Base-by-base conservation (phyloP, 1,139 yeast species). In the Nakaseomyces glabratus region DNA sequence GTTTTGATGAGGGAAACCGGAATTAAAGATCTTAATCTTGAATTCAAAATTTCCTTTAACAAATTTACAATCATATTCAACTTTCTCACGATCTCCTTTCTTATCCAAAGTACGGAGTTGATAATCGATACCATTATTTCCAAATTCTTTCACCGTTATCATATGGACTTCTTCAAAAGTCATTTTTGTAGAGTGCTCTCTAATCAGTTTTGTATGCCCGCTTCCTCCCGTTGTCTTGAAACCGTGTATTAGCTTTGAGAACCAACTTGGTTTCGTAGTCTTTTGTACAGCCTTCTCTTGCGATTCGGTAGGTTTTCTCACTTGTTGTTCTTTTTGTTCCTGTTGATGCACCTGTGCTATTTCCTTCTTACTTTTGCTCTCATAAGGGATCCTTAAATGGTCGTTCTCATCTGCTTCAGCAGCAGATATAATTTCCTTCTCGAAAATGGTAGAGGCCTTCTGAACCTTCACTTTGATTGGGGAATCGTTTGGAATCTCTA, bases 121-220 rank as follows among this genome's bases (percentile, higher is more conserved):
- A 35, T 50, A 52, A 21, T 46, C 53, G 21, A 55, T 44, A n/a
- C 46, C 48, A 24, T 46, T 41, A 22, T 45, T 45, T 10, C 46
- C 46, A 36, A 55, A 49, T 28, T 50, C 50, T 24, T 44, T 41
- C 14, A 54, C 28, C n/a, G 52, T 43, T 11, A 53, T 21, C 31
- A 45, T 37, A 36, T 54, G 54, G 10, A 48, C 46, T 20, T 49
- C 50, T 34, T 55, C 59, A 36, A 53, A 55, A 2, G 55, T 36
- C 4, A 52, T 38, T 7, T 16, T 35, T 3, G 54, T 46, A 9
- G 28, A 26, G 35, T 54, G 56, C 21, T 45, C 45, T 19, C 36
- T 37, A 2, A 39, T 29, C 7, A 46, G 30, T 16, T 36, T 39
- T 5, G 38, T 28, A 6, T 33, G 31, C 4, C 33, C 26, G n/a